A percentile compares a stretch with the other conserved stretches of the same genome.
Conservation (phyloP, 208 protist species). For the Crithidia sp. region DNA sequence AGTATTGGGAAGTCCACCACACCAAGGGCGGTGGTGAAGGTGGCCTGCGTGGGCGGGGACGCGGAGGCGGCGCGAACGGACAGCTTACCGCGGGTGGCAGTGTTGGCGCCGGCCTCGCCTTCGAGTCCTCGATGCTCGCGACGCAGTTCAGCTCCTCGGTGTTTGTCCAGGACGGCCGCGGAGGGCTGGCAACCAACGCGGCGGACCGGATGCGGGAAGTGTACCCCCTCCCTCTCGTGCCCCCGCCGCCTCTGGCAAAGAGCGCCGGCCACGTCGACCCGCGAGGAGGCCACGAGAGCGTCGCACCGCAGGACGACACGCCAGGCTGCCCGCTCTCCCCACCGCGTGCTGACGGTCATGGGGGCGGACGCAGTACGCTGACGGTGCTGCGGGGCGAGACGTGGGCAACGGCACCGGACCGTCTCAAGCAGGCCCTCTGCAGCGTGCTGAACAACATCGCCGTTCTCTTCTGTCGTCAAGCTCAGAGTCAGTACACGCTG, state of each 20-base stretch:
- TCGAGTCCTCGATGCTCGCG: conserved; percentile 3
- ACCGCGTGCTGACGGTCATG: not conserved
- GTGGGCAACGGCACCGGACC: conserved; percentile 7
- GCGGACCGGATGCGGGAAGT: not conserved
- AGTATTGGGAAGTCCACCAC: not conserved
- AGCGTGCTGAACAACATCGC: conserved; percentile 53
- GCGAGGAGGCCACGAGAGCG: not conserved
- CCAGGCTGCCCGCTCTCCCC: not conserved
- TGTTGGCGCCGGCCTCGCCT: not conserved
- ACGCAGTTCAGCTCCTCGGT: conserved; percentile 8
- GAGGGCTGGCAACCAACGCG: not conserved
- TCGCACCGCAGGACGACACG: not conserved
- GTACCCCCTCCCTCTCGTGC: no score
- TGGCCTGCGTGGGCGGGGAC: not conserved
- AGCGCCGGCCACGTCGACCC: no score
- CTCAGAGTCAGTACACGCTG: conserved; percentile 31
- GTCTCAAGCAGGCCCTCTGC: conserved; percentile 41
- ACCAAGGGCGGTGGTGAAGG: no score
- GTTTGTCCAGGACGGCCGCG: conserved; percentile 5
- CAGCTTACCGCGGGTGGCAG: not conserved
- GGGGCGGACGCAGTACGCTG: not conserved
- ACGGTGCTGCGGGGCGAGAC: conserved; percentile 6
- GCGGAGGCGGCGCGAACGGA: not conserved
- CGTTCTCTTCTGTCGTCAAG: conserved; percentile 46
- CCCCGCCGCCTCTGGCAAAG: no score